Percentiles rank a stretch among this genome's conserved stretches.
phyloP scores from a whole-genome alignment of 2,329 filamentous ascomycete species.

The Fusarium nelsonii region DNA sequence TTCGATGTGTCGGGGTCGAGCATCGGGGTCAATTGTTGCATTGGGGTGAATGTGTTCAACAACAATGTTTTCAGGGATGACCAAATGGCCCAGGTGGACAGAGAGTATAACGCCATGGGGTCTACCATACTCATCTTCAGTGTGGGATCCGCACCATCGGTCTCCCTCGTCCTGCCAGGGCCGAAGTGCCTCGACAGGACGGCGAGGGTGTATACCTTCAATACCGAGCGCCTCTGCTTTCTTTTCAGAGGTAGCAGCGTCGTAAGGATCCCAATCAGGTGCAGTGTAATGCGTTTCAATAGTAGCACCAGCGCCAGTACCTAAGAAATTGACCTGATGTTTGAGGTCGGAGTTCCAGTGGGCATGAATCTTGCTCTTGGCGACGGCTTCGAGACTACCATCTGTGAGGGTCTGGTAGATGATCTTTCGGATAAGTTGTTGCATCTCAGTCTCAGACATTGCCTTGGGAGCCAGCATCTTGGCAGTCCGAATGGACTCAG shows the following conservation, averaged over 20 bases:
- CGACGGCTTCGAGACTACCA: conserved; percentile 61
- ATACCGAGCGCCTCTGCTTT: conserved; percentile 39
- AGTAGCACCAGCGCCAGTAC: conserved; percentile 71
- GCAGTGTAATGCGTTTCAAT: conserved; percentile 73
- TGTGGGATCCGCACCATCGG: conserved; percentile 81
- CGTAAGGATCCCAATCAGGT: conserved; percentile 60
- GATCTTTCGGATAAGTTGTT: conserved; percentile 55
- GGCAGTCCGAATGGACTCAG: conserved; percentile 49
- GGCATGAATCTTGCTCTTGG: conserved; percentile 60
- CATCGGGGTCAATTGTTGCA: conserved; percentile 70
- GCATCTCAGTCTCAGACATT: conserved; percentile 58
- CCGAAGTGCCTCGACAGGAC: conserved; percentile 68
- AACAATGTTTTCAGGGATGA: conserved; percentile 77
- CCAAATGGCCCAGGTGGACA: conserved; percentile 67
- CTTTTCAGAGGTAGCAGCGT: conserved; percentile 23
- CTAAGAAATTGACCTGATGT: conserved; percentile 80
- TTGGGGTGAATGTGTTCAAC: conserved; percentile 77
- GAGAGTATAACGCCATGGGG: conserved; percentile 73
- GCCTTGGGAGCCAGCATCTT: conserved; percentile 45
- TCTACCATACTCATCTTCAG: conserved; percentile 55
- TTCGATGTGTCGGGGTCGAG: conserved; percentile 77
- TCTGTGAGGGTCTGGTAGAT: conserved; percentile 60
- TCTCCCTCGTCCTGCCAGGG: conserved; percentile 85
- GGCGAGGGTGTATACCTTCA: conserved; percentile 38
- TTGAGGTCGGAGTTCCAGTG: conserved; percentile 60